Percentiles rank a stretch among this genome's conserved stretches.
Evolutionary conservation across 306 rosid species (phyloP).

Genomic region (Lathyrus aphaca): DNA sequence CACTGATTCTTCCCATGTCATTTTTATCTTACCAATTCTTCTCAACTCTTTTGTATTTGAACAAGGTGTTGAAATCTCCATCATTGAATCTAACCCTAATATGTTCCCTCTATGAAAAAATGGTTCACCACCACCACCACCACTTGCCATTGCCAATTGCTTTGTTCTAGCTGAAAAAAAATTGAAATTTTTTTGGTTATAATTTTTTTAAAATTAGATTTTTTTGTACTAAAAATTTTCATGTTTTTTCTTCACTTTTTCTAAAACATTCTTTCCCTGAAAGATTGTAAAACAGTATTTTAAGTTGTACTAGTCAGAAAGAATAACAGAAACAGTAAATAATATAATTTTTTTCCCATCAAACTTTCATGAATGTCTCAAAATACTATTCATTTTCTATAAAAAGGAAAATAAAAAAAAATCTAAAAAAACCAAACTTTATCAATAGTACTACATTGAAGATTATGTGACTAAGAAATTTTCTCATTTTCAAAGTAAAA

Average conservation of each 20-base stretch:
- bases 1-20: slow-evolving; percentile 94
- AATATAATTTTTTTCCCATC: slow-evolving; percentile 18
- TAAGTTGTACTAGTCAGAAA: slow-evolving; percentile 33
- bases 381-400: slow-evolving; percentile 41
- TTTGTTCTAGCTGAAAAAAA: slow-evolving; percentile 57
- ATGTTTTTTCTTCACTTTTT: neutral
- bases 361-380: slow-evolving; percentile 30
- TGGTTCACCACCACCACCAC: slow-evolving; percentile 52
- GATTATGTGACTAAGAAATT: neutral
- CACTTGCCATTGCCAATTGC: slow-evolving; percentile 55
- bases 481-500: neutral
- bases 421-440: slow-evolving; percentile 1
- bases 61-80: slow-evolving; percentile 54
- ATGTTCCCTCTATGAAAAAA: slow-evolving; percentile 58
- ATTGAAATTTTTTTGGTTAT: neutral
- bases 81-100: slow-evolving; percentile 62
- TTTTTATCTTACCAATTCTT: slow-evolving; percentile 82
- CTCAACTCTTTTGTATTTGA: slow-evolving; percentile 62
- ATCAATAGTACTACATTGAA: slow-evolving; percentile 33
- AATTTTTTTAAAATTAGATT: neutral
- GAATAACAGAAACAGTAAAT: slow-evolving; percentile 37
- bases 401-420: neutral
- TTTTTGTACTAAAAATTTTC: neutral
- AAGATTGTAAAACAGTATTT: slow-evolving; percentile 32
- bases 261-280: slow-evolving; percentile 26